These are phyloP conservation scores for Malus hybrid DNA, from an alignment of 331 rosid genomes.

Conservation along the genomic window DNA sequence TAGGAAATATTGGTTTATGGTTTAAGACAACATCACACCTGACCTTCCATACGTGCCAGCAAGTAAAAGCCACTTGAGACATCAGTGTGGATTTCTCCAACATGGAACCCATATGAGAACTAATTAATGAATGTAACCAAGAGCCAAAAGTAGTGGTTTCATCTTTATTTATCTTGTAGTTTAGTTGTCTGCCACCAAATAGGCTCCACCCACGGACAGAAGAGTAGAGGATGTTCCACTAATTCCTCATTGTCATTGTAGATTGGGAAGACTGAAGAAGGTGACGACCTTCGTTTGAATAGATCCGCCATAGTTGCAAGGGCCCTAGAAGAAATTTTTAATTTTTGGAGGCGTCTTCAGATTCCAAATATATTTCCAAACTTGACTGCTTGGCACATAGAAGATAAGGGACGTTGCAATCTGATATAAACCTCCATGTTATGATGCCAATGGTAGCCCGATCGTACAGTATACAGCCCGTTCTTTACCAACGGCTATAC, in stretches of 20 bases:
- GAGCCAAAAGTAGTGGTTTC: not conserved
- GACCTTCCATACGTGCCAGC: not conserved
- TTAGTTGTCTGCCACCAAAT: not conserved
- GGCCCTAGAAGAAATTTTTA: not conserved
- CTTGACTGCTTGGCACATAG: not conserved
- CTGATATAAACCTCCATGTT: not conserved
- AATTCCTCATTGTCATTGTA: not conserved
- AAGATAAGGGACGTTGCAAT: not conserved
- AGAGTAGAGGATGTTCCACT: not conserved
- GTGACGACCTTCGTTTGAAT: not conserved
- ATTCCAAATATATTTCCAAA: not conserved
- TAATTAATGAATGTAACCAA: not conserved
- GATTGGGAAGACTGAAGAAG: not conserved
- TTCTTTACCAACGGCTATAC: too few species aligned
- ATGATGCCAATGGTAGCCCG: not conserved
- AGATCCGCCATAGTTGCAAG: not conserved
- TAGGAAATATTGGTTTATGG: not conserved
- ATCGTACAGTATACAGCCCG: fast-evolving
- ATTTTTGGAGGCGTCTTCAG: not conserved
- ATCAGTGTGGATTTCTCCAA: not conserved
- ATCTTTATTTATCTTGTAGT: too few species aligned
- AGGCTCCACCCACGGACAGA: not conserved
- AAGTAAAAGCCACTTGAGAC: not conserved
- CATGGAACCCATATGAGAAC: not conserved
- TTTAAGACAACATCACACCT: not conserved